These are phyloP conservation scores for Melastoma candidum DNA, from an alignment of 441 rosid genomes.

Conservation along the genomic window DNA sequence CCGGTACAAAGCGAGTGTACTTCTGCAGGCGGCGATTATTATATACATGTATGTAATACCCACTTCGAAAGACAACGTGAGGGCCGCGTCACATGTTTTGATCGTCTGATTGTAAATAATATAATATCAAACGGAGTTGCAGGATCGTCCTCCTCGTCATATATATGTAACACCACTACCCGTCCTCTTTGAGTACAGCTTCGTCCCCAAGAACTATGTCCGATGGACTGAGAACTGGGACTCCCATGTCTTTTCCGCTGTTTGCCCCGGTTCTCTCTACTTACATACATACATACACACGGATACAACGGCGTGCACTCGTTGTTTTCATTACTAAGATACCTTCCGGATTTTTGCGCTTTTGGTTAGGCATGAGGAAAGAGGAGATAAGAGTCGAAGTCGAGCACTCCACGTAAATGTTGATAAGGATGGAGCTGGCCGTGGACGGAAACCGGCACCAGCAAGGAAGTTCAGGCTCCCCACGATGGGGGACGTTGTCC, in stretches of 20 bases:
- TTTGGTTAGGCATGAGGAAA: conserved; percentile 52
- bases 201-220: conserved; percentile 38
- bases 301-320: no score
- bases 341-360: not conserved
- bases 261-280: conserved; percentile 49
- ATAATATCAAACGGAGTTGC: conserved; percentile 24
- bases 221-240: conserved; percentile 64
- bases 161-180: conserved; percentile 31
- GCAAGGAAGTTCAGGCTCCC: conserved; percentile 69
- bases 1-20: no score
- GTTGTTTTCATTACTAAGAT: no score
- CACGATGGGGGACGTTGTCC: conserved; percentile 34
- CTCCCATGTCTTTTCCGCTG: conserved; percentile 66
- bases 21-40: no score
- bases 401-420: conserved; percentile 57
- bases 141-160: conserved; percentile 22
- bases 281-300: not conserved
- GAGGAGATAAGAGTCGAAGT: conserved; percentile 72
- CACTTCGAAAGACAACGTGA: no score
- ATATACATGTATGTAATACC: no score
- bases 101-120: no score
- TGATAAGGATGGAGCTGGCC: conserved; percentile 45
- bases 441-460: conserved; percentile 26
- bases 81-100: no score
- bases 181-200: conserved; percentile 19